Evolutionary conservation across 108 stramenopile genomes (phyloP), one percentile per base, ranked within the genome.

Genomic region (Nitzschia sp.): DNA sequence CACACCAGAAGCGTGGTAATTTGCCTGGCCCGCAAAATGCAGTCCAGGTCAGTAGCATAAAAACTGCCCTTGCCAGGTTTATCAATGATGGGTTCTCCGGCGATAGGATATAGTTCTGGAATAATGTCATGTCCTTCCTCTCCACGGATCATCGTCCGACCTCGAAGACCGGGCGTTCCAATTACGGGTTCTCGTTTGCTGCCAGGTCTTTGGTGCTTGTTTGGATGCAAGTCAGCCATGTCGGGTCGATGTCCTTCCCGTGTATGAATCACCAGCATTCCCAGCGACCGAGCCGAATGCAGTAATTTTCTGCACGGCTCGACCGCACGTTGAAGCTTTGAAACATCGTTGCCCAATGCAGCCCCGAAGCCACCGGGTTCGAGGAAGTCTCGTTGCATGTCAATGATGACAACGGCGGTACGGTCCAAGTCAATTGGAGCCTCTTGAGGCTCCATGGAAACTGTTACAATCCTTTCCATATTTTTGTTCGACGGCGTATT

Each of bases 21-120:
- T 13, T 63, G 33, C 21, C 60, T 27, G 17, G 75, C 79, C 36
- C 45, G 30, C 47, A 88, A 48, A 9, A 88, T 75, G 9, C 56
- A 61, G 34, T 88, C 85, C 50, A 91, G 73, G 58, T 88, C 83
- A 19, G 90, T 91, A 45, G 66, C 74, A 61, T 77, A 91, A 63
- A 91, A 91, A 15, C 81, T 46, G 32, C 90, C 79, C 58, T 91
- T 91, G 27, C 90, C 90, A 13, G 90, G 85, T 63, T 91, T 91
- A 68, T 88, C 85, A 19, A 91, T 55, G 0, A 88, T 36, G 13
- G 73, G 63, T 54, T 91, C 90, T 26, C 73, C 69, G 16, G 30
- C 68, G 22, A 66, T 31, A 1, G 89, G 89, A 45, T 59, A 62
- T 35, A 91, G 32, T 46, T 81, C 80, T 4, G 70, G 50, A 65